Percentiles rank a stretch among this genome's conserved stretches.
phyloP scores from a whole-genome alignment of 73 alveolate genomes.

The Paraurostyla sp. region DNA sequence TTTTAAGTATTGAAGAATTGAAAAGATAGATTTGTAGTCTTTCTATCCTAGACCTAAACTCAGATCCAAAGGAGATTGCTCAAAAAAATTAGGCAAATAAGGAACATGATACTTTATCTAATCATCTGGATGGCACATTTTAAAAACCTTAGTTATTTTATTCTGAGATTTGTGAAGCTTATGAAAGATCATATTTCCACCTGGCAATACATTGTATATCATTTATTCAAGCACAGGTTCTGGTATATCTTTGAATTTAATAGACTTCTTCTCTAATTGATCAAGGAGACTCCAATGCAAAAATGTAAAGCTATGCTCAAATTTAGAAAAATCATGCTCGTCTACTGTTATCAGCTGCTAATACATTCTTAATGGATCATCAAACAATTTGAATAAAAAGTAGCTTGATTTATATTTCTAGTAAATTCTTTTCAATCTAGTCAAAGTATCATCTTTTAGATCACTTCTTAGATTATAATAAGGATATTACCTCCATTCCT shows the following conservation, averaged over 20 bases:
- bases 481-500: conserved; percentile 13
- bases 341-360: neutral
- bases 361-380: neutral
- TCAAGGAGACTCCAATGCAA: conserved; percentile 54
- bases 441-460: neutral
- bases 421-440: neutral
- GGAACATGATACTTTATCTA: conserved; percentile 37
- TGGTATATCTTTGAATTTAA: neutral
- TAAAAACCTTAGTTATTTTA: neutral
- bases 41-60: neutral
- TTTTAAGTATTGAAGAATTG: neutral
- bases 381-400: neutral
- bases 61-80: conserved; percentile 16
- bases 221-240: conserved; percentile 5
- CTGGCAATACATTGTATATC: conserved; percentile 54
- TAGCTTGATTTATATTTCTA: neutral
- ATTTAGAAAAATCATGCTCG: neutral
- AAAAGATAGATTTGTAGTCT: neutral
- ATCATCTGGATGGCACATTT: neutral
- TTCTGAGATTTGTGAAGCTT: neutral
- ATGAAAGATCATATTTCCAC: conserved; percentile 52
- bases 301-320: conserved; percentile 43
- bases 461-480: neutral
- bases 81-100: neutral
- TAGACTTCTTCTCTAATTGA: neutral